Conservation (phyloP, 371 early-diverging fungal genomes). For the Dichotomocladium elegans region DNA sequence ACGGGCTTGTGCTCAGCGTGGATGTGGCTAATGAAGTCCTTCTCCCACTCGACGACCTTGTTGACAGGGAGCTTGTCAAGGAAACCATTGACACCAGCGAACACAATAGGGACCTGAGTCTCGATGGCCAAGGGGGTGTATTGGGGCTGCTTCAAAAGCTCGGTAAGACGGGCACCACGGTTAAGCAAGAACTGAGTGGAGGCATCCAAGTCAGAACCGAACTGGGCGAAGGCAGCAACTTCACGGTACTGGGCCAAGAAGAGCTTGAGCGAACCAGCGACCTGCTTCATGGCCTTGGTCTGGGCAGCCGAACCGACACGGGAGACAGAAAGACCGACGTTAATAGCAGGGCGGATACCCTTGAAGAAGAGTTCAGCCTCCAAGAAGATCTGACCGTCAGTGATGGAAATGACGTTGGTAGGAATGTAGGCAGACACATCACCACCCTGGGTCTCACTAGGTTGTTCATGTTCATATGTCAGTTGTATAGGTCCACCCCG, state of each 20-base stretch:
- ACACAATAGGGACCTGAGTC: slow-evolving; percentile 91
- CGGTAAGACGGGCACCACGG: slow-evolving; percentile 97
- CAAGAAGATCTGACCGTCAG: slow-evolving; percentile 89
- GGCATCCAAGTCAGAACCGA: slow-evolving; percentile 97
- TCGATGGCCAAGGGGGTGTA: slow-evolving; percentile 90
- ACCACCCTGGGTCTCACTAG: slow-evolving; percentile 94
- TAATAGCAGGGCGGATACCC: slow-evolving; percentile 96
- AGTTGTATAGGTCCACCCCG: slow-evolving; percentile 89
- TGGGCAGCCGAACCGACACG: slow-evolving; percentile 98
- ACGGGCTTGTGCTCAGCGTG: slow-evolving; percentile 82
- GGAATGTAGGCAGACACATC: slow-evolving; percentile 98
- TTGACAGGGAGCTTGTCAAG: slow-evolving; percentile 92
- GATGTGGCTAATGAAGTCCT: slow-evolving; percentile 84
- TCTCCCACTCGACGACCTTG: slow-evolving; percentile 89
- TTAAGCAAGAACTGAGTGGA: slow-evolving; percentile 96
- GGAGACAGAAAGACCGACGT: slow-evolving; percentile 97
- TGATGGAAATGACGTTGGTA: slow-evolving; percentile 98
- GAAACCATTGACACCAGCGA: slow-evolving; percentile 96
- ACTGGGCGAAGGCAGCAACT: slow-evolving; percentile 97
- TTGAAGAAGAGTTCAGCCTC: slow-evolving; percentile 98
- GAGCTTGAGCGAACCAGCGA: slow-evolving; percentile 96
- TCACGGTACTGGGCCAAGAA: slow-evolving; percentile 98
- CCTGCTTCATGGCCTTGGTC: slow-evolving; percentile 98
- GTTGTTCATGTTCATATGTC: background rate
- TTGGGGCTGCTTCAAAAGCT: slow-evolving; percentile 93